Evolutionary conservation across 352 stramenopile species (phyloP), one percentile per base, ranked within the genome.

Genomic region (Phytophthora hybrid): DNA sequence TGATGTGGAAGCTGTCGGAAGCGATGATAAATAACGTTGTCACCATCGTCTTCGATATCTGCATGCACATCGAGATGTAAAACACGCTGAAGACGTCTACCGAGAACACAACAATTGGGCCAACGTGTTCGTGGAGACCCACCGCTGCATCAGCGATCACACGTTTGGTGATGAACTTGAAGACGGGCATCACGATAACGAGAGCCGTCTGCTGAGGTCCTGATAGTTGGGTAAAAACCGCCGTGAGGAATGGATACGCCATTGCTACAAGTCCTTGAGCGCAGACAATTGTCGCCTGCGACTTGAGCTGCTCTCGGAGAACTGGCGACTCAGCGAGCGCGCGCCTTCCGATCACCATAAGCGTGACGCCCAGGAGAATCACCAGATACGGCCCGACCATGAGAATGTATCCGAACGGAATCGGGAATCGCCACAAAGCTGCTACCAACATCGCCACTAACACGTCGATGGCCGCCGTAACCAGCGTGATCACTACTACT

Each of bases 21-120:
- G 47, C 39, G 18, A 66, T 72, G 14, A 69, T 55, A 4, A 69
- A 1, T 3, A 63, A 18, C 4, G 53, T 74, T 19, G 60, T 55
- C 9, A 51, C 13, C 6, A 44, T 23, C 10, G 65, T 68, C 1
- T 52, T 62, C 0, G 69, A 44, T 21, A 51, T 71, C 19, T 78
- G 70, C 74, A 81, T 73, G 52, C 64, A 76, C 19, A 63, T 74
- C 13, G 66, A 52, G 6, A 71, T 47, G 21, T 74, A 78, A 18
- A 78, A 49, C 10, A 69, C 74, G 46, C 70, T 76, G 62, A 78
- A 78, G 4, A 71, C 46, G 5, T 78, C 74, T 5, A 81, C 66
- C 5, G 70, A 72, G 49, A 81, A 73, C 3, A 76, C 66, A 7
- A 69, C 62, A 29, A 70, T 71, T 16, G 54, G 53, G 0, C 64